Evolutionary conservation across 106 monocot genomes (phyloP).

Genomic region (Dendrobium catenatum): DNA sequence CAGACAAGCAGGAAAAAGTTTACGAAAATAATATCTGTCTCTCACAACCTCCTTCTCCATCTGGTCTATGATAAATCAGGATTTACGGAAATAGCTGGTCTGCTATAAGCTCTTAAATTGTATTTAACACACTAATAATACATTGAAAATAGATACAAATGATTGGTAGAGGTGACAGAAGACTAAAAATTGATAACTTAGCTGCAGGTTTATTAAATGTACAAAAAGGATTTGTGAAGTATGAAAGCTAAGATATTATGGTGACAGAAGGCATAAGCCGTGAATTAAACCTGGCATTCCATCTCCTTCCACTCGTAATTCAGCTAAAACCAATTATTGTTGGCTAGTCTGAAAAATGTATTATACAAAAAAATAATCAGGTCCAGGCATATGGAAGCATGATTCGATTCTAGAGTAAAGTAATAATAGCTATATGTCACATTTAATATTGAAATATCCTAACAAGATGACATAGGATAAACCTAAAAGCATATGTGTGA

Average conservation of each 20-base stretch:
- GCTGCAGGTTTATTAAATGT: neutral
- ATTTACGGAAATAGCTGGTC: slow-evolving; percentile 90
- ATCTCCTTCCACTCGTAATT: slow-evolving; percentile 90
- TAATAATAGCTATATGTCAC: neutral
- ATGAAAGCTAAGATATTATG: neutral
- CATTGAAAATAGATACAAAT: slow-evolving; percentile 1
- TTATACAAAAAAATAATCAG: neutral
- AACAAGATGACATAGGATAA: no score
- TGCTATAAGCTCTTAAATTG: slow-evolving; percentile 95
- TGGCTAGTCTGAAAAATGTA: slow-evolving; percentile 41
- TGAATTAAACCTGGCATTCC: slow-evolving; percentile 84
- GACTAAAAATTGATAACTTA: no score
- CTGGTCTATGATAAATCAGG: no score
- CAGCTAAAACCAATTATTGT: slow-evolving; percentile 91
- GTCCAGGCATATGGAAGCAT: neutral
- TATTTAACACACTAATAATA: neutral
- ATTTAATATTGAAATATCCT: no score
- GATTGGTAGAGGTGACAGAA: no score
- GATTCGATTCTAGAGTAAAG: neutral
- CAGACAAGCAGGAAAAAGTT: neutral
- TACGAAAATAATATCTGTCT: slow-evolving; percentile 44
- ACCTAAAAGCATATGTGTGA: neutral
- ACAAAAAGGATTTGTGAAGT: neutral
- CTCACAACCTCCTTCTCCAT: slow-evolving; percentile 56
- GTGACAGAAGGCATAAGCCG: neutral